phyloP scores from a whole-genome alignment of 495 filamentous ascomycete genomes.

The Halenospora varia region DNA sequence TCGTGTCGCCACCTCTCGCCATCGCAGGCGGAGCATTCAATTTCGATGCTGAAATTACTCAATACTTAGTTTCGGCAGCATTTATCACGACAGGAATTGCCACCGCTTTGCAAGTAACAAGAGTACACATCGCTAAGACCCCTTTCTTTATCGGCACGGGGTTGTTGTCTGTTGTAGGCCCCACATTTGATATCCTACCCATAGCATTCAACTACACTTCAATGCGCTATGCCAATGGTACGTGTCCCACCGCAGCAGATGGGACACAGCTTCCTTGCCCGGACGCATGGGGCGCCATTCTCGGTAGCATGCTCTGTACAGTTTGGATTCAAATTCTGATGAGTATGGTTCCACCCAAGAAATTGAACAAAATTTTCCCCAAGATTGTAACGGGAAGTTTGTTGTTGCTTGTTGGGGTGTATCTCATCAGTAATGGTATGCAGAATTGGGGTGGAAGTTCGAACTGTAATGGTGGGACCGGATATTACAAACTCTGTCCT shows the following conservation, averaged over 20 bases:
- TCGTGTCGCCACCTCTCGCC: conserved; percentile 36
- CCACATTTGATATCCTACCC: conserved; percentile 36
- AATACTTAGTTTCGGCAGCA: conserved; percentile 35
- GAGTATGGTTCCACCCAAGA: conserved; percentile 32
- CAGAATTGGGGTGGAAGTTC: conserved; percentile 37
- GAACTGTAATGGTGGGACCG: conserved; percentile 28
- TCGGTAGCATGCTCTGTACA: conserved; percentile 37
- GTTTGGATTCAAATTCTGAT: conserved; percentile 36
- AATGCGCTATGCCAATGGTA: conserved; percentile 31
- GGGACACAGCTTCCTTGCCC: conserved; percentile 32
- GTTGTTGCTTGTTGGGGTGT: conserved; percentile 34
- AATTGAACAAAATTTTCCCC: conserved; percentile 34
- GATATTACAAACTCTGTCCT: conserved; percentile 31
- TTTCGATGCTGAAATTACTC: conserved; percentile 26
- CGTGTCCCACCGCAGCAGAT: conserved; percentile 23
- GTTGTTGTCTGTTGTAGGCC: conserved; percentile 34
- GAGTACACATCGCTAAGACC: conserved; percentile 33
- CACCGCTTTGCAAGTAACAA: conserved; percentile 34
- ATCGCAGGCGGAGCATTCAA: conserved; percentile 35
- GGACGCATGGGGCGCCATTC: conserved; percentile 33
- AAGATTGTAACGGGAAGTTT: conserved; percentile 37
- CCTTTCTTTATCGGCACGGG: conserved; percentile 37
- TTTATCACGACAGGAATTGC: conserved; percentile 38
- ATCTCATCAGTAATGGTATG: conserved; percentile 31
- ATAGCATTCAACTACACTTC: conserved; percentile 35